Evolutionary conservation across 768 basidiomycete genomes (phyloP), one percentile per base, ranked within the genome.

Genomic region (Amyloporia xantha): DNA sequence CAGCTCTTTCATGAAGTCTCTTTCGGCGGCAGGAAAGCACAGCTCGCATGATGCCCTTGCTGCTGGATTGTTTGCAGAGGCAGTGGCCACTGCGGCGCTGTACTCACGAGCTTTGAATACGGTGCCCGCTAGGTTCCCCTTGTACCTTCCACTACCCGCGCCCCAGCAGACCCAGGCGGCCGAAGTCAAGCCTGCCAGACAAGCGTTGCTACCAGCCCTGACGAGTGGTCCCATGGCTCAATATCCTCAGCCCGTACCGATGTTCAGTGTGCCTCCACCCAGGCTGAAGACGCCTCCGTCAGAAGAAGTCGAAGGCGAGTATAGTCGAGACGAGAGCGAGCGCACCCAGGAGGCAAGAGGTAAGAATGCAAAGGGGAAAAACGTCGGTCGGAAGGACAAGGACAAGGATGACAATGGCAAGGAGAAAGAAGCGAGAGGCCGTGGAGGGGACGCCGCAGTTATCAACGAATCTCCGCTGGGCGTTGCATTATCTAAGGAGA

Each of bases 251-350:
- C 27, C 54, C 17, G 24, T 56, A 19, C 49, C 59, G 9, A 53
- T 56, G 11, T 45, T 52, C 30, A 56, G 50, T 20, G 57, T 44
- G n/a, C 56, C 52, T 41, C 51, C 46, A 7, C 55, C 42, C 38
- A 75, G 84, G 50, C 56, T 70, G 45, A 78, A 83, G 49, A 83
- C 85, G 6, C 86, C 86, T 28, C 81, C 82, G 19, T 83, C 84
- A 2, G 87, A 91, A 54, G 86, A 90, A 49, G 71, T 75, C 30
- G 86, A 89, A 52, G 76, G 71, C 45, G 86, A 88, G 55, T 72
- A 75, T 48, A 66, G 70, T 37, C 75, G 76, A 24, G 82, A 86
- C 10, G 85, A 87, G 33, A 66, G 49, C 30, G 57, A 66, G 41
- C 78, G 82, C 50, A 53, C 61, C 15, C 52, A 64, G 6, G 82